Base-by-base conservation (phyloP, 140 eudicot genomes). In the Erigeron philadelphicus region DNA sequence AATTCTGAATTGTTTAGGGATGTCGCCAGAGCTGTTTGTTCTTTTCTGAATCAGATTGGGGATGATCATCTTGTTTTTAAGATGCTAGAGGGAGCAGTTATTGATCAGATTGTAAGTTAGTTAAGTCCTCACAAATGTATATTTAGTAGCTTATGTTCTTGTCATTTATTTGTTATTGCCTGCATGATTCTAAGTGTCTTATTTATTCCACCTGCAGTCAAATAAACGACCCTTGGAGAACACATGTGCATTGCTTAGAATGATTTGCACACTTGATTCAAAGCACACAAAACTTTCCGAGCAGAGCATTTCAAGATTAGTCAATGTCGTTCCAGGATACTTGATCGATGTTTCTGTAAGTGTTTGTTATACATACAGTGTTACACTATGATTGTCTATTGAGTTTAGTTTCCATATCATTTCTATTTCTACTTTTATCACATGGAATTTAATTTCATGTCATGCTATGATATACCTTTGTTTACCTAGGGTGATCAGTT, bases 211-310 rank as follows among this genome's bases (percentile, higher is more conserved):
- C 57, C 64, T 62, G 54, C 90, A 89, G 96, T 78, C 84, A 16
- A 73, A 62, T 42, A 75, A 75, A 57, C 78, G 54, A 56, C 80
- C 88, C 9, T n/a, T 76, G 76, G 95, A 92, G 72, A 92, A 89
- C 73, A 83, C 73, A 12, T 88, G 95, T 78, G 90, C 90, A 43
- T 75, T 92, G 81, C 81, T 92, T 72, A 78, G 95, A 83, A 70
- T 89, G 84, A 86, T 89, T 44, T 55, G 68, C 12, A 70, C 81
- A 68, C 82, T 92, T 16, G 87, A 89, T 83, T 81, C 90, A 10
- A 78, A 55, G 38, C 90, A 85, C 44, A 69, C 90, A 23, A 81
- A 68, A 70, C 85, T 89, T 70, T 89, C 94, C 23, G 83, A 81
- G 44, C 69, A 57, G 72, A 89, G 82, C 74, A 64, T 89, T 75